These are phyloP conservation scores for Salmacisia buchloeana DNA, from an alignment of 1,284 basidiomycete genomes.

Conservation along the genomic window DNA sequence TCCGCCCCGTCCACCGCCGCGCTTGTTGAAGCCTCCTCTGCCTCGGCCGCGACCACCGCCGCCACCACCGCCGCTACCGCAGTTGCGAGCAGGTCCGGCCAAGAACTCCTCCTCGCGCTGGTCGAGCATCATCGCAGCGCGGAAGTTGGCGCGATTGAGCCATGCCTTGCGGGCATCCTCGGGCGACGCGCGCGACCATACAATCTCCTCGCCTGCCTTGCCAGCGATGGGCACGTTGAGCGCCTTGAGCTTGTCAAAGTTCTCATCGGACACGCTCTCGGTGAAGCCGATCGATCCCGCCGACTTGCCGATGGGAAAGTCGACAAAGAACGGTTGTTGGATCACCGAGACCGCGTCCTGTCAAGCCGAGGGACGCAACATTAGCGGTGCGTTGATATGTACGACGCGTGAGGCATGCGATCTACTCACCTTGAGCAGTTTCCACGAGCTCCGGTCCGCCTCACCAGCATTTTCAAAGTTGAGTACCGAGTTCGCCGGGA, in stretches of 20 bases:
- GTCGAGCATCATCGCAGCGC: conserved; percentile 55
- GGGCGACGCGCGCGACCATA: conserved; percentile 42
- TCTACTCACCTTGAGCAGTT: conserved; percentile 54
- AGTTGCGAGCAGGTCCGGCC: too few species aligned
- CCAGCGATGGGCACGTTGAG: conserved; percentile 53
- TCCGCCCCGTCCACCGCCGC: conserved; percentile 37
- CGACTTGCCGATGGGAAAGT: conserved; percentile 45
- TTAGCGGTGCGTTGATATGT: background rate
- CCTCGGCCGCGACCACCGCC: conserved; percentile 63
- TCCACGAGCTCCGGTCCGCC: conserved; percentile 51
- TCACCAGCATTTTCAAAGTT: conserved; percentile 58
- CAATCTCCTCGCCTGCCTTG: conserved; percentile 47
- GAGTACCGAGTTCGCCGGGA: conserved; percentile 67
- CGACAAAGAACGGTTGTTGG: conserved; percentile 22
- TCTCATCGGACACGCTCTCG: conserved; percentile 53
- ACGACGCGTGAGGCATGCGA: conserved; percentile 32
- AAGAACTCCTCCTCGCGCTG: conserved; percentile 36
- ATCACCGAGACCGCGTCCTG: conserved; percentile 3
- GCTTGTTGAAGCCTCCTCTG: conserved; percentile 62
- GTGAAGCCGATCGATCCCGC: conserved; percentile 53
- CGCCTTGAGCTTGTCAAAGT: conserved; percentile 52
- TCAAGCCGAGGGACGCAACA: background rate
- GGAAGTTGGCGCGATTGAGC: conserved; percentile 64
- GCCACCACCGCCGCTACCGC: conserved; percentile 51
- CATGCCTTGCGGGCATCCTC: conserved; percentile 52